Conservation (phyloP, 768 basidiomycete species). For the Cystofilobasidium capitatum region DNA sequence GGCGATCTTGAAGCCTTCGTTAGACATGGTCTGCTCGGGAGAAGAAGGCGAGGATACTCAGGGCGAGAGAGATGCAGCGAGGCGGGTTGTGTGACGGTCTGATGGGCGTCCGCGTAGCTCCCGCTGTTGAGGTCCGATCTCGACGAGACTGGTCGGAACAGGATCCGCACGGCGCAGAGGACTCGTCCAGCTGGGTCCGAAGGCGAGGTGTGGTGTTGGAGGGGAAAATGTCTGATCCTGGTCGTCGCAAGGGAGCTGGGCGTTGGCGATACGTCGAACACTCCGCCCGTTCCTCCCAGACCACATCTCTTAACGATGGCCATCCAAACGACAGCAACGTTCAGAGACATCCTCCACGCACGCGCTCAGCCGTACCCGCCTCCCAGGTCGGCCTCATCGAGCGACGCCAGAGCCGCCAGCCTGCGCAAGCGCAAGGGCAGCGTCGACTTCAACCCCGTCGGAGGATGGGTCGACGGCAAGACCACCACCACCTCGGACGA, state of each 20-base stretch:
- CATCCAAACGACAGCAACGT: neutral
- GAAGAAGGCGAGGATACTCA: neutral
- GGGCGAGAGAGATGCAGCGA: neutral
- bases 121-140: too few species aligned
- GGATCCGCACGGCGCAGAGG: too few species aligned
- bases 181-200: too few species aligned
- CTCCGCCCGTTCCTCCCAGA: too few species aligned
- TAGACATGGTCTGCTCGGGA: neutral
- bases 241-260: neutral
- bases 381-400: neutral
- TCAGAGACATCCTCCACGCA: neutral
- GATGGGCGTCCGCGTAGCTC: too few species aligned
- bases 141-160: too few species aligned
- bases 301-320: neutral
- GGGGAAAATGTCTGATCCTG: neutral
- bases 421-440: neutral
- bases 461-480: neutral
- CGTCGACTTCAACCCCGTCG: neutral
- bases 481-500: neutral
- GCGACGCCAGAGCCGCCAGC: neutral
- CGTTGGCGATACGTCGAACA: neutral
- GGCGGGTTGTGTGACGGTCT: too few species aligned
- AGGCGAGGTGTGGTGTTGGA: too few species aligned
- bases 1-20: constrained; percentile 13
- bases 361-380: neutral